These are phyloP conservation scores for Cystofilobasidium bisporidii DNA, from an alignment of 768 basidiomycete species.

Conservation along the genomic window DNA sequence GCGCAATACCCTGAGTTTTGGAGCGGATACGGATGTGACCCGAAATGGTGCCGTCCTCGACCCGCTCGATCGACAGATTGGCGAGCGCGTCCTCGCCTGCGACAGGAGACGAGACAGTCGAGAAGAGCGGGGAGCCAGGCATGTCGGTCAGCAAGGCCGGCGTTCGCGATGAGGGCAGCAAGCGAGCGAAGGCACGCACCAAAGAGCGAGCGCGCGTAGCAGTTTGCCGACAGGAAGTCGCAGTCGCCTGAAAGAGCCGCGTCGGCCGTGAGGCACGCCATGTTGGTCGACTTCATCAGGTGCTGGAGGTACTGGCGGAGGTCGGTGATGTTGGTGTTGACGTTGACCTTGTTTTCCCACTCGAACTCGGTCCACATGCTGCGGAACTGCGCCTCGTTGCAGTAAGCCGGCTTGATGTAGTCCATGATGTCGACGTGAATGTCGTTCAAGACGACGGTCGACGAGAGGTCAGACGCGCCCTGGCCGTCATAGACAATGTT, in stretches of 20 bases:
- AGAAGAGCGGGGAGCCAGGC: no score
- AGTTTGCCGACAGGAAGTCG: conserved; percentile 90
- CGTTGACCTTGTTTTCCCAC: conserved; percentile 99
- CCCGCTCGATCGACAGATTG: conserved; percentile 83
- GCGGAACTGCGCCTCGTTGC: conserved; percentile 89
- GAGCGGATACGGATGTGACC: conserved; percentile 94
- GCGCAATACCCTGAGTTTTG: conserved; percentile 94
- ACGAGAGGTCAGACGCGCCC: conserved; percentile 62
- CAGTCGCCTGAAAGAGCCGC: conserved; percentile 84
- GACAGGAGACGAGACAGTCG: not conserved
- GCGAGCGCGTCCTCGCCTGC: conserved; percentile 90
- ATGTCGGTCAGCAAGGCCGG: not conserved
- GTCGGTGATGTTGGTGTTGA: conserved; percentile 72
- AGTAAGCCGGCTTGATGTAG: conserved; percentile 92
- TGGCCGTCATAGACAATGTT: conserved; percentile 94
- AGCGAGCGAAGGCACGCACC: conserved; percentile 48
- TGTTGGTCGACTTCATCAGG: conserved; percentile 94
- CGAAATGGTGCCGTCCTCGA: conserved; percentile 66
- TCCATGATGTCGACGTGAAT: conserved; percentile 99
- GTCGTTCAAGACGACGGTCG: conserved; percentile 78
- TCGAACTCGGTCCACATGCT: conserved; percentile 99
- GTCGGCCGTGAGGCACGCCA: conserved; percentile 90
- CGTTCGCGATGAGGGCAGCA: not conserved
- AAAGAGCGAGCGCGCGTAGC: conserved; percentile 90
- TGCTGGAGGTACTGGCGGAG: conserved; percentile 83